Conservation (phyloP, 164 flowering plant species). For the Cinnamomum micranthum region DNA sequence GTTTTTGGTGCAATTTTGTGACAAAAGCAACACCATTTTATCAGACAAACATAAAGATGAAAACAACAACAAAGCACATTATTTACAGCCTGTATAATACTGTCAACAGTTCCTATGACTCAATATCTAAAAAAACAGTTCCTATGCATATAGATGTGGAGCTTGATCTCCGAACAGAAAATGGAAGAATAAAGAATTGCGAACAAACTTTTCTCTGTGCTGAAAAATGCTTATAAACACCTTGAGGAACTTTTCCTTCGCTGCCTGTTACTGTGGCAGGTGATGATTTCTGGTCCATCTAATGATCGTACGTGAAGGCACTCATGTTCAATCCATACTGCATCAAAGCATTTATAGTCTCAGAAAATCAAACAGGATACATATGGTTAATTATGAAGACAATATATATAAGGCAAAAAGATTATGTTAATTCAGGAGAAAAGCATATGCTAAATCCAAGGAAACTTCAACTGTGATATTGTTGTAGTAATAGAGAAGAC, state of each 20-base stretch:
- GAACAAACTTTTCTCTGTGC: background rate
- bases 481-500: background rate
- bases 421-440: background rate
- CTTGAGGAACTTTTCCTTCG: constrained; percentile 11
- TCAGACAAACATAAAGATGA: too few species aligned
- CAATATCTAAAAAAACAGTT: too few species aligned
- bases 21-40: too few species aligned
- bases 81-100: too few species aligned
- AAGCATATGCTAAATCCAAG: background rate
- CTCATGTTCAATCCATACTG: constrained; percentile 52
- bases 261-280: constrained; percentile 11
- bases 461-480: background rate
- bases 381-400: too few species aligned
- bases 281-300: constrained; percentile 20
- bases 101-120: too few species aligned
- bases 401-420: background rate
- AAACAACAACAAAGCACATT: too few species aligned
- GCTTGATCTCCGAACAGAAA: background rate
- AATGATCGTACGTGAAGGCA: constrained; percentile 21
- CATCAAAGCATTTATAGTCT: constrained; percentile 5
- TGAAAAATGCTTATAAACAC: background rate
- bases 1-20: too few species aligned
- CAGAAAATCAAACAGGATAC: background rate
- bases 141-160: background rate
- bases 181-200: constrained; percentile 14